A percentile compares a stretch with the other conserved stretches of the same genome.
phyloP scores from a whole-genome alignment of 2,329 filamentous ascomycete species.

The Colletotrichum orchidophilum region DNA sequence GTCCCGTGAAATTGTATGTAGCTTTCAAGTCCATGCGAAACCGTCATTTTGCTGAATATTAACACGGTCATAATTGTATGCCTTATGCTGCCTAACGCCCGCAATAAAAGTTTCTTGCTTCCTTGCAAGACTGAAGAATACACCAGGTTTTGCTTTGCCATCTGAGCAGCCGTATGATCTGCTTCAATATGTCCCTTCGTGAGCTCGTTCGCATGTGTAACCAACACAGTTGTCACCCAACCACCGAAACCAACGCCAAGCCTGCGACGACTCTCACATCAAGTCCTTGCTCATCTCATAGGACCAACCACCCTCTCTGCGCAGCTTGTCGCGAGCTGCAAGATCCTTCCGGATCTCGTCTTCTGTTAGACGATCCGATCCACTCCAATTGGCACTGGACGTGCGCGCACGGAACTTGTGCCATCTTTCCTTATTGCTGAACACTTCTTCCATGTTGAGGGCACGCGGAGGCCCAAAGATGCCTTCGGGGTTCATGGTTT shows the following conservation, averaged over 20 bases:
- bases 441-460: constrained; percentile 96
- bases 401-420: constrained; percentile 91
- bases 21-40: background rate
- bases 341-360: constrained; percentile 86
- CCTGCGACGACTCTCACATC: constrained; percentile 42
- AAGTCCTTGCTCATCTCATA: constrained; percentile 67
- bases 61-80: constrained; percentile 21
- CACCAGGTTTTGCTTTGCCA: constrained; percentile 5
- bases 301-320: constrained; percentile 86
- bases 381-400: constrained; percentile 93
- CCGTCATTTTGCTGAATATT: constrained; percentile 21
- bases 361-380: constrained; percentile 82
- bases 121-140: constrained; percentile 13
- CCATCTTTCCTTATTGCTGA: constrained; percentile 85
- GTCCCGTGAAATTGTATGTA: background rate
- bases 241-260: constrained; percentile 24
- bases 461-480: constrained; percentile 92
- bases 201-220: constrained; percentile 30
- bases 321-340: constrained; percentile 80
- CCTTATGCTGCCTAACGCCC: constrained; percentile 30
- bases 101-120: constrained; percentile 3
- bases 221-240: constrained; percentile 28
- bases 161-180: constrained; percentile 2
- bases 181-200: constrained; percentile 23
- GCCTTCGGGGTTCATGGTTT: constrained; percentile 82